A percentile compares a stretch with the other conserved stretches of the same genome.
phyloP scores from a whole-genome alignment of 75 land plant genomes.

The Gnetum montanum region DNA sequence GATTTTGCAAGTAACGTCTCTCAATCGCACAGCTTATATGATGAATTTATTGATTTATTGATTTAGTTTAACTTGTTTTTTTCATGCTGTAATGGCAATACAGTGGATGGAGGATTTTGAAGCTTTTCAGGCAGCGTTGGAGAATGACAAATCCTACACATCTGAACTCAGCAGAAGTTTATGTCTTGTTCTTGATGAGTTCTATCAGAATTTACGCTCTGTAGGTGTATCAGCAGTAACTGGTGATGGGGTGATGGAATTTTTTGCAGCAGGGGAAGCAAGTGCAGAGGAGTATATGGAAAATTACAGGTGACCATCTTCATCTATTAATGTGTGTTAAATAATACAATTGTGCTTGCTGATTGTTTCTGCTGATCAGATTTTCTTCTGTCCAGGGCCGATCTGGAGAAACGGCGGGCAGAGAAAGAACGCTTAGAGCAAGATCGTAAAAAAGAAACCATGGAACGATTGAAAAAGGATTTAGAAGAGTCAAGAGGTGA shows the following conservation, averaged over 20 bases:
- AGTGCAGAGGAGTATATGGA: slow-evolving; percentile 90
- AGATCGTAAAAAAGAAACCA: slow-evolving; percentile 44
- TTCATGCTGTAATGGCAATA: too few species aligned
- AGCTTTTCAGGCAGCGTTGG: slow-evolving; percentile 74
- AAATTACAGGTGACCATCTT: slow-evolving; percentile 55
- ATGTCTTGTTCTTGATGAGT: slow-evolving; percentile 86
- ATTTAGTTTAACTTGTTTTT: too few species aligned
- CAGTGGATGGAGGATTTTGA: slow-evolving; percentile 99
- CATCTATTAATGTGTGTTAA: neutral
- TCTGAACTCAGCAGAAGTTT: slow-evolving; percentile 76
- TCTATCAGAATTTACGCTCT: slow-evolving; percentile 71
- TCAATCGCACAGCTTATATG: too few species aligned
- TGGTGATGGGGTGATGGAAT: slow-evolving; percentile 75
- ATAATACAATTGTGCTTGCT: neutral
- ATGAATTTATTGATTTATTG: too few species aligned
- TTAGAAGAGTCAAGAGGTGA: slow-evolving; percentile 75
- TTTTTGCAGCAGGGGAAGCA: slow-evolving; percentile 79
- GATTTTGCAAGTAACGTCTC: too few species aligned
- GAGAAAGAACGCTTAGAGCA: slow-evolving; percentile 77
- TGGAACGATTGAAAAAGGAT: slow-evolving; percentile 67
- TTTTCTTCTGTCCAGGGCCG: slow-evolving; percentile 50
- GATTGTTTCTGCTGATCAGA: neutral
- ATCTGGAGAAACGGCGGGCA: slow-evolving; percentile 77
- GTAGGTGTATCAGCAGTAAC: slow-evolving; percentile 96
- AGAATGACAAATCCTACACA: slow-evolving; percentile 67